Evolutionary conservation across 2,329 filamentous ascomycete species (phyloP), one percentile per base, ranked within the genome.

Genomic region (Decorospora gaudefroyi): DNA sequence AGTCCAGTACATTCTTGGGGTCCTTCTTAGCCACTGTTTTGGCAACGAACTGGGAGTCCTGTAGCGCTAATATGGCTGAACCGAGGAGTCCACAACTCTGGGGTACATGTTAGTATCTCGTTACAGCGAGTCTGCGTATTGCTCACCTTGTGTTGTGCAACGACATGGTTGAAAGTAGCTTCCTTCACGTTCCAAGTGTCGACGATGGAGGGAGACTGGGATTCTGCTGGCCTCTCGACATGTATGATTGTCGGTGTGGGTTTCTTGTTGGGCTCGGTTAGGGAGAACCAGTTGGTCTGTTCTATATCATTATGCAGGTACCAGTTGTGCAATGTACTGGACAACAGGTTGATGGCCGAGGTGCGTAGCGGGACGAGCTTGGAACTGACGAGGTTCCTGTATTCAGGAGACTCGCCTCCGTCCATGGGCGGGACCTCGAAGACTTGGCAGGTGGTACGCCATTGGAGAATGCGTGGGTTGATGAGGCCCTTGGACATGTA

Each of bases 401-500:
- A 99, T 57, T 91, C 85, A 3, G 85, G 78, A 1, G 90, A 87
- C 32, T 84, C 82, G 36, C 88, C 85, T 31, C 90, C 88, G 48
- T 96, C 93, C 40, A 96, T 76, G 4, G 92, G 93, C n/a, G 92
- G 86, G 37, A 84, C 79, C 37, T 96, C 80, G 19, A 87, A 73
- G 44, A 95, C 81, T 66, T 92, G 85, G 53, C 86, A 84, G 40
- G 89, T 86, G 4, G 88, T 87, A 57, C 96, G 83, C 80, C 85
- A 92, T 67, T 87, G 88, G 9, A 95, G 79, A 25, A 96, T 78
- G 33, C 88, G 83, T 16, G 90, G 79, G 18, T 88, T 84, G 53
- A 97, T 83, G 29, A 96, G 75, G 22, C 90, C 93, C 37, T 82
- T 85, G 46, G 90, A 90, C 35, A 96, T 78, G 68, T 97, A 97